phyloP scores from a whole-genome alignment of 495 filamentous ascomycete genomes.

The Penicillium samsonianum region DNA sequence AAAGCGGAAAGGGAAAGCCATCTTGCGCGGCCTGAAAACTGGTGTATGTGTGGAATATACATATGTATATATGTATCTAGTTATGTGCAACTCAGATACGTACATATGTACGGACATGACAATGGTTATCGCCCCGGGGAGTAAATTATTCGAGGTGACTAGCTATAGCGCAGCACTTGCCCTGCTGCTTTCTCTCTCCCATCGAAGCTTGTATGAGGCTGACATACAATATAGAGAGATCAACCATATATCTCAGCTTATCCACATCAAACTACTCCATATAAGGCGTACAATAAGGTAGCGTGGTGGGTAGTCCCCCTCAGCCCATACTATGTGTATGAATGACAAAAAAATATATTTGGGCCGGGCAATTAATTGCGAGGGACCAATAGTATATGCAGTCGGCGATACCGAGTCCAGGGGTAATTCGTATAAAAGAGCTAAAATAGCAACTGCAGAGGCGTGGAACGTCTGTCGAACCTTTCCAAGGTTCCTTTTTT shows the following conservation, averaged over 20 bases:
- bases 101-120: background rate
- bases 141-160: background rate
- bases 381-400: background rate
- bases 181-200: background rate
- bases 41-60: background rate
- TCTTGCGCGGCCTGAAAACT: no score
- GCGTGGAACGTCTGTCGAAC: constrained; percentile 10
- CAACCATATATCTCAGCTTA: background rate
- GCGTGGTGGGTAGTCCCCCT: no score
- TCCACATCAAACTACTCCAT: no score
- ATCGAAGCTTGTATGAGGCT: background rate
- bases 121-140: background rate
- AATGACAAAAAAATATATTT: no score
- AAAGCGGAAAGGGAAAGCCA: no score
- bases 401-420: background rate
- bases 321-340: no score
- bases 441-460: background rate
- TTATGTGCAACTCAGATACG: background rate
- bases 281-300: background rate
- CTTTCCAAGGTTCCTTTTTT: constrained; percentile 3
- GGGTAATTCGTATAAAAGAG: background rate
- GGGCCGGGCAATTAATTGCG: no score
- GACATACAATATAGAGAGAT: background rate
- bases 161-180: background rate
- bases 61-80: no score